Percentiles rank a stretch among this genome's conserved stretches.
Conservation (phyloP, 2,329 filamentous ascomycete genomes). For the Colletotrichum lupini region DNA sequence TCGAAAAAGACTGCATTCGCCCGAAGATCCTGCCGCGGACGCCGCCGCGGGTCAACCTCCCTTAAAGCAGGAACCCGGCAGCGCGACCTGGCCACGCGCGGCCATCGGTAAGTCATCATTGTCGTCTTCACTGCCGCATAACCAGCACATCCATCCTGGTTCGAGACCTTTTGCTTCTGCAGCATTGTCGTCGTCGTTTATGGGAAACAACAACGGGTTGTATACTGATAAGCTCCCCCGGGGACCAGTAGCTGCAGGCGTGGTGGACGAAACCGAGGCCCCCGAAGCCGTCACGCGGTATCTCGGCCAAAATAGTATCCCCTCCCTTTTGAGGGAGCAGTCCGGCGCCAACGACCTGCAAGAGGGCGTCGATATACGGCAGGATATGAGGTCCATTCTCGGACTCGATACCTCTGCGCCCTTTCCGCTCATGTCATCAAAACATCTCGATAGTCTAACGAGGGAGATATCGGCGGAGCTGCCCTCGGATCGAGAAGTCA, state of each 20-base stretch:
- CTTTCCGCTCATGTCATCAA: conserved; percentile 74
- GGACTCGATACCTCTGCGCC: conserved; percentile 74
- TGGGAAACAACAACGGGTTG: conserved; percentile 20
- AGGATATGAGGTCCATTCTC: conserved; percentile 74
- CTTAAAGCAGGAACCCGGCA: conserved; percentile 50
- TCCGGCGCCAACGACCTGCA: conserved; percentile 63
- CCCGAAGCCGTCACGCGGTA: conserved; percentile 66
- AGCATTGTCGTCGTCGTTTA: conserved; percentile 6
- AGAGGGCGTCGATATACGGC: conserved; percentile 67
- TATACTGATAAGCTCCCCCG: conserved; percentile 29
- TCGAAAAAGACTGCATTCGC: conserved; percentile 56
- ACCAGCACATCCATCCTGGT: neutral
- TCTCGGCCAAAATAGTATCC: conserved; percentile 75
- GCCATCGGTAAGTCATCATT: conserved; percentile 48
- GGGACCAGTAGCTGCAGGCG: conserved; percentile 47
- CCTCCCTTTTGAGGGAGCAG: conserved; percentile 72
- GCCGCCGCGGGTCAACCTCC: conserved; percentile 43
- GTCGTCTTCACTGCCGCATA: conserved; percentile 13
- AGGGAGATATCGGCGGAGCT: conserved; percentile 71
- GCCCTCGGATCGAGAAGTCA: conserved; percentile 73
- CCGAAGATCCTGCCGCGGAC: conserved; percentile 50
- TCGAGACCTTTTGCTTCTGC: conserved; percentile 5
- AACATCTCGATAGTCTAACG: conserved; percentile 69
- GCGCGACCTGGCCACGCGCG: conserved; percentile 52
- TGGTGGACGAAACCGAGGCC: conserved; percentile 63